These are phyloP conservation scores for Annulohypoxylon truncatum DNA, from an alignment of 2,329 filamentous ascomycete species.

Conservation along the genomic window DNA sequence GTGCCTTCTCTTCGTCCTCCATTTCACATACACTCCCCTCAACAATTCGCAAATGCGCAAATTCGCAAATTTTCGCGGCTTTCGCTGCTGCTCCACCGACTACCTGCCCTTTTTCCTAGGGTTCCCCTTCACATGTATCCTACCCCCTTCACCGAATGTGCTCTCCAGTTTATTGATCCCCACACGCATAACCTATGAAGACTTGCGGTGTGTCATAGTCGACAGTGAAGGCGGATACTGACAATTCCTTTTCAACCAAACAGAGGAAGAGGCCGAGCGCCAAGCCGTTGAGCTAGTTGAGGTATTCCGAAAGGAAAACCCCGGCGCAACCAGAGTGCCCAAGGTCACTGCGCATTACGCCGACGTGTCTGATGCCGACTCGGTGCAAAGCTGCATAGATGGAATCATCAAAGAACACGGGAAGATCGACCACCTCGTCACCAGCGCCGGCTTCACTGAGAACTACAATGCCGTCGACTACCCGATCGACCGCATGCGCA, in stretches of 20 bases:
- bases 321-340: conserved; percentile 76
- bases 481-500: conserved; percentile 89
- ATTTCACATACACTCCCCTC: neutral
- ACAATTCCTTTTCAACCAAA: conserved; percentile 22
- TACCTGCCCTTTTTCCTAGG: neutral
- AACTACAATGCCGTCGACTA: conserved; percentile 94
- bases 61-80: neutral
- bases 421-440: conserved; percentile 91
- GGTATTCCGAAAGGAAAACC: conserved; percentile 82
- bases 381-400: conserved; percentile 78
- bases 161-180: conserved; percentile 16
- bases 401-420: conserved; percentile 78
- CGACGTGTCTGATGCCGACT: conserved; percentile 84
- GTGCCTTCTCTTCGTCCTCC: neutral
- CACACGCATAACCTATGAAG: conserved; percentile 5
- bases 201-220: conserved; percentile 16
- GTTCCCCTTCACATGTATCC: neutral
- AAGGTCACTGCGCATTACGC: conserved; percentile 90
- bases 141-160: neutral
- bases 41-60: neutral
- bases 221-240: conserved; percentile 21
- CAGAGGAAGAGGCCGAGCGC: conserved; percentile 84
- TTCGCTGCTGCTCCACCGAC: neutral
- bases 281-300: conserved; percentile 80
- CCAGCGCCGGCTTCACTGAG: conserved; percentile 96